Percentiles rank a stretch among this genome's conserved stretches.
phyloP scores from a whole-genome alignment of 2,329 filamentous ascomycete species.

The Aschersonia sp. region DNA sequence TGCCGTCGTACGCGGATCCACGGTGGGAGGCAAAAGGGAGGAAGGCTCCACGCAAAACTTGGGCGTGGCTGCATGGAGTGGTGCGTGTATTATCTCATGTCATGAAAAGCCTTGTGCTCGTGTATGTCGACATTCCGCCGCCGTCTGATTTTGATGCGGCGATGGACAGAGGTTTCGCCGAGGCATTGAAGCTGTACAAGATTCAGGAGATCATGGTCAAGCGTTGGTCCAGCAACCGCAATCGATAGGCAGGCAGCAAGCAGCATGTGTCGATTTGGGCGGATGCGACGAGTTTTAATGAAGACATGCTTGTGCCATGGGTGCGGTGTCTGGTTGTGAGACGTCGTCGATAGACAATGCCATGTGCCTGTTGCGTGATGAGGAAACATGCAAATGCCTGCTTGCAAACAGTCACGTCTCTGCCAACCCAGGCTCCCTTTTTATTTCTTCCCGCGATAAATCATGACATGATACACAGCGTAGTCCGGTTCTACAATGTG shows the following conservation, averaged over 20 bases:
- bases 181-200: constrained; percentile 53
- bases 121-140: constrained; percentile 82
- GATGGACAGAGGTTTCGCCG: constrained; percentile 40
- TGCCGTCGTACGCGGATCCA: constrained; percentile 66
- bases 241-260: constrained; percentile 19
- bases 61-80: constrained; percentile 79
- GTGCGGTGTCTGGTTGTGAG: too few species aligned
- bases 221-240: constrained; percentile 76
- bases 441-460: too few species aligned
- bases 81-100: constrained; percentile 85
- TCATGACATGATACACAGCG: too few species aligned
- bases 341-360: too few species aligned
- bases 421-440: too few species aligned
- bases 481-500: too few species aligned
- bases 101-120: constrained; percentile 75
- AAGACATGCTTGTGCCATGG: too few species aligned
- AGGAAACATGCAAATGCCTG: too few species aligned
- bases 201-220: constrained; percentile 70
- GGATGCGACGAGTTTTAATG: too few species aligned
- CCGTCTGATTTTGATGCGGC: constrained; percentile 35
- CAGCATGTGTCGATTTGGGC: neutral
- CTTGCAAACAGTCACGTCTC: too few species aligned
- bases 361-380: too few species aligned
- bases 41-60: constrained; percentile 35
- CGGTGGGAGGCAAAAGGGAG: constrained; percentile 54